These are phyloP conservation scores for Fusarium ramigenum DNA, from an alignment of 2,329 filamentous ascomycete species.

Conservation along the genomic window DNA sequence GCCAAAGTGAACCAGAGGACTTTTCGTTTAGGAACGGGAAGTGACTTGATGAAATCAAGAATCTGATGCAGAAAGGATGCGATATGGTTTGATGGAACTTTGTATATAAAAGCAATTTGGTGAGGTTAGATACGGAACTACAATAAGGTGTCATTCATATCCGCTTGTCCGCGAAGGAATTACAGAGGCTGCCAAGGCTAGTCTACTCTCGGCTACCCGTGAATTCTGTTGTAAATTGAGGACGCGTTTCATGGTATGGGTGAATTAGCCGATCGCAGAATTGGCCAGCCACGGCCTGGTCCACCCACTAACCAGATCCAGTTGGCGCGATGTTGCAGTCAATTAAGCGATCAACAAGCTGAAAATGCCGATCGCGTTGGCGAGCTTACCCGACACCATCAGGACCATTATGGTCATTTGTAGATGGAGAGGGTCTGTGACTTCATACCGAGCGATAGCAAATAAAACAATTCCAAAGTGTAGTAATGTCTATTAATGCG, in stretches of 20 bases:
- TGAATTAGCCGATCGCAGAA: neutral
- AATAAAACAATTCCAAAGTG: fast-evolving
- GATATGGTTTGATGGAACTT: neutral
- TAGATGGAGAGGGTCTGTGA: neutral
- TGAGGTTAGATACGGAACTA: fast-evolving
- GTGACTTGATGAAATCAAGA: neutral
- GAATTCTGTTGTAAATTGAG: neutral
- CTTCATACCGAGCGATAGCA: fast-evolving
- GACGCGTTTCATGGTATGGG: fast-evolving
- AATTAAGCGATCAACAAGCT: neutral
- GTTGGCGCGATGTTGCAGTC: fast-evolving
- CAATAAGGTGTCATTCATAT: too few species aligned
- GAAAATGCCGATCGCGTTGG: neutral
- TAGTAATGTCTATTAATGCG: neutral
- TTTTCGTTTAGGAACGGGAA: fast-evolving
- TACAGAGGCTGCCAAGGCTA: fast-evolving
- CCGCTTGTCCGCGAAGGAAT: too few species aligned
- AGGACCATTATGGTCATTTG: fast-evolving
- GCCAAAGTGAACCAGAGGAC: fast-evolving
- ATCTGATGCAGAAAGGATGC: neutral
- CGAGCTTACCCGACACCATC: neutral
- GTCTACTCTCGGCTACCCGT: neutral
- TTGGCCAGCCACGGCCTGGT: neutral
- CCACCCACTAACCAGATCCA: neutral
- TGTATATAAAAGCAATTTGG: neutral